Conservation (phyloP, 225 moss, liverwort and hornwort genomes). For the Anthoceros angustus region DNA sequence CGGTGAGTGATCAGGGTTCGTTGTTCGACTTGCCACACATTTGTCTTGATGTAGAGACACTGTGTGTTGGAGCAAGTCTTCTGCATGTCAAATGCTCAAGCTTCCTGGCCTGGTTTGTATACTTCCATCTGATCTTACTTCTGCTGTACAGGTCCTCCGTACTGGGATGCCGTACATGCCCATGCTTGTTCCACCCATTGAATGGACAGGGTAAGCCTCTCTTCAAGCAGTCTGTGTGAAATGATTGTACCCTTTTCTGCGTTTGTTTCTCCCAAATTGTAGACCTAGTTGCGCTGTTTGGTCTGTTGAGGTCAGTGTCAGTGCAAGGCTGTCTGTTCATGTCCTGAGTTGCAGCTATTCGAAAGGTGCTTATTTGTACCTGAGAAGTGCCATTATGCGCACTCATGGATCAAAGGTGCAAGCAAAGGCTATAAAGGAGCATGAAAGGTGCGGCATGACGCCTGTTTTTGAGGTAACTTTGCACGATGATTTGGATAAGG, state of each 20-base stretch:
- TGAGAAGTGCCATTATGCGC: conserved; percentile 64
- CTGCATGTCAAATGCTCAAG: neutral
- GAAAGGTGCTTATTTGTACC: conserved; percentile 63
- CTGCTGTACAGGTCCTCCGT: conserved; percentile 37
- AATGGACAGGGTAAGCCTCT: conserved; percentile 56
- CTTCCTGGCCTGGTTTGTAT: neutral
- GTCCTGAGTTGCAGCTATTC: conserved; percentile 27
- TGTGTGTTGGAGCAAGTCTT: too few species aligned
- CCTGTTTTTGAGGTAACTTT: conserved; percentile 38
- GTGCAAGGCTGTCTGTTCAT: neutral
- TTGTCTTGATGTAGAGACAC: too few species aligned
- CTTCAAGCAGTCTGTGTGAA: neutral
- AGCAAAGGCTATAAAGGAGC: conserved; percentile 38
- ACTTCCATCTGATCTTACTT: neutral
- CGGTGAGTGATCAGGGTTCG: conserved; percentile 36
- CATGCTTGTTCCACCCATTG: conserved; percentile 72
- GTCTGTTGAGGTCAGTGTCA: neutral
- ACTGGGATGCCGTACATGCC: conserved; percentile 99
- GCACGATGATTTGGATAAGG: neutral
- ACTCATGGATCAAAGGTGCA: conserved; percentile 70
- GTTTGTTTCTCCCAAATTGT: neutral
- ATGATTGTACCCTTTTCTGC: neutral
- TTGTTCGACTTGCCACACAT: neutral
- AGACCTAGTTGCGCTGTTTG: neutral
- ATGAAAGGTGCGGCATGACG: conserved; percentile 21